Conservation (phyloP, 78 protist species). For the Cavenderia fasciculata region DNA sequence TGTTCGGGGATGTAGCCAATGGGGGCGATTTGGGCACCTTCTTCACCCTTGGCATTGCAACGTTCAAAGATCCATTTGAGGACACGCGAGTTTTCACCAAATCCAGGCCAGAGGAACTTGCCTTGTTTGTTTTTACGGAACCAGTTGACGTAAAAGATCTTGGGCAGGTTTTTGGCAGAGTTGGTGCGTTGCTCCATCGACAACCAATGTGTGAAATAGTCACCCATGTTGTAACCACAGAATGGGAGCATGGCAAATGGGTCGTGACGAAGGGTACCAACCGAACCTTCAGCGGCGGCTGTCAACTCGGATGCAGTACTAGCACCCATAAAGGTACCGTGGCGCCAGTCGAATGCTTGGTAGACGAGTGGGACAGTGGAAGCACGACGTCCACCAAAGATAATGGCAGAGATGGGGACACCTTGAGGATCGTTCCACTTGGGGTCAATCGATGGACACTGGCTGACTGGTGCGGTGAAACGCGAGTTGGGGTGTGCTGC, state of each 20-base stretch:
- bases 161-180: slow-evolving; percentile 72
- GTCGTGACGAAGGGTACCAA: slow-evolving; percentile 78
- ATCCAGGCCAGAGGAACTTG: slow-evolving; percentile 95
- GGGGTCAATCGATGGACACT: slow-evolving; percentile 92
- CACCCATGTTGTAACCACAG: slow-evolving; percentile 95
- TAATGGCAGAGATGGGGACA: slow-evolving; percentile 93
- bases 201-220: slow-evolving; percentile 94
- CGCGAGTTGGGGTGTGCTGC: slow-evolving; percentile 95
- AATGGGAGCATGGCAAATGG: slow-evolving; percentile 95
- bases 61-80: slow-evolving; percentile 90
- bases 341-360: slow-evolving; percentile 90
- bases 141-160: slow-evolving; percentile 95
- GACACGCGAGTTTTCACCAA: slow-evolving; percentile 92
- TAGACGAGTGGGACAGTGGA: slow-evolving; percentile 86
- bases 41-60: slow-evolving; percentile 66
- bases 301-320: slow-evolving; percentile 90
- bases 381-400: slow-evolving; percentile 95
- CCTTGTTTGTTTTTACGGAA: slow-evolving; percentile 81
- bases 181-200: slow-evolving; percentile 64
- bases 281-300: slow-evolving; percentile 89
- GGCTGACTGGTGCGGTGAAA: slow-evolving; percentile 89
- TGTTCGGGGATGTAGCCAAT: slow-evolving; percentile 80
- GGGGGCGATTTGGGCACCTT: slow-evolving; percentile 49
- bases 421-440: slow-evolving; percentile 87
- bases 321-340: slow-evolving; percentile 94